Evolutionary conservation across 1,284 basidiomycete genomes (phyloP).

Genomic region (Tetrapyrgos nigripes): DNA sequence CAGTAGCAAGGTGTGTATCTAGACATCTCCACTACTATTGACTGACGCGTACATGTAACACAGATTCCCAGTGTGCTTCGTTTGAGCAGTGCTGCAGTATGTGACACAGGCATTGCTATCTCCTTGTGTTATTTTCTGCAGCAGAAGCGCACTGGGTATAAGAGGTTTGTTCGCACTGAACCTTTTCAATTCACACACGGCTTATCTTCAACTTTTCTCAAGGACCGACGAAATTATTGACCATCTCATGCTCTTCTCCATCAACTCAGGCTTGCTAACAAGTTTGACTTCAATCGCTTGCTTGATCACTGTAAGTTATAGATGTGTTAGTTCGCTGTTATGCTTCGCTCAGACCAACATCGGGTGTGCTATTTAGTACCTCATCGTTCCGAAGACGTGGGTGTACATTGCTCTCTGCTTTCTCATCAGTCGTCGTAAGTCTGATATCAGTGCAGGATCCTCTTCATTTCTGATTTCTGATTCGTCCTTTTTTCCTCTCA

Average conservation of each 20-base stretch:
- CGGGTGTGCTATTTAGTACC: slow-evolving; percentile 24
- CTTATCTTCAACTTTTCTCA: not conserved
- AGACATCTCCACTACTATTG: no score
- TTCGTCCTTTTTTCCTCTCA: not conserved
- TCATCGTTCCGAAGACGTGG: slow-evolving; percentile 34
- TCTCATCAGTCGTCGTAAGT: slow-evolving; percentile 37
- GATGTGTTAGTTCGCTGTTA: not conserved
- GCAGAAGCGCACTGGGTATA: slow-evolving; percentile 38
- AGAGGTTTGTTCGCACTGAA: slow-evolving; percentile 22
- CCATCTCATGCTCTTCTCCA: slow-evolving; percentile 36
- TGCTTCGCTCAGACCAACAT: not conserved
- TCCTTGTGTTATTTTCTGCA: slow-evolving; percentile 36
- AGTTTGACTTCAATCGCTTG: slow-evolving; percentile 36
- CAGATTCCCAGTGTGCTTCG: slow-evolving; percentile 36
- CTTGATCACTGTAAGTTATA: slow-evolving; percentile 30
- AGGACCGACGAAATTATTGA: slow-evolving; percentile 41
- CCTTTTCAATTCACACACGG: not conserved
- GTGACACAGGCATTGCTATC: slow-evolving; percentile 37
- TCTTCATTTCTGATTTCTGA: not conserved
- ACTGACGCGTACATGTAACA: not conserved
- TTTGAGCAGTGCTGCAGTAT: slow-evolving; percentile 34
- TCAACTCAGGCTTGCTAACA: slow-evolving; percentile 37
- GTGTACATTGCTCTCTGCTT: slow-evolving; percentile 39
- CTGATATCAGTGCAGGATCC: not conserved
- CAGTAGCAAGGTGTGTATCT: slow-evolving; percentile 27